Percentiles rank a stretch among this genome's conserved stretches.
These are phyloP conservation scores for Solanum dulcamara DNA, from an alignment of 257 asterid genomes.

Conservation along the genomic window DNA sequence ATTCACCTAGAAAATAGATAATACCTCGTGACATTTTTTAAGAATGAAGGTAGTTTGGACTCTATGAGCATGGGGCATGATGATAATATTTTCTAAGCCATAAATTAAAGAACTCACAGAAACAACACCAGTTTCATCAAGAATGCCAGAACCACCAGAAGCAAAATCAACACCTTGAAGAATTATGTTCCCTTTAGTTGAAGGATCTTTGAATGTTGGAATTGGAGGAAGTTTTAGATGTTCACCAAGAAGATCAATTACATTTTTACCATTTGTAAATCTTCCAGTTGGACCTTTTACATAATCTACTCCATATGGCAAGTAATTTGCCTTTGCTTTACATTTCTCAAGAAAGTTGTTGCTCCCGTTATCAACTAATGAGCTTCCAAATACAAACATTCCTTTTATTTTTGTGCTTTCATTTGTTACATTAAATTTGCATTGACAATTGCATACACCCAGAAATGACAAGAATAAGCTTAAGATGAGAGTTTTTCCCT, in stretches of 20 bases:
- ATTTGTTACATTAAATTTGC: not conserved
- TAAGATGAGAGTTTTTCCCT: not conserved
- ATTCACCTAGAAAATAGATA: no score
- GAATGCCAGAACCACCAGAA: conserved; percentile 80
- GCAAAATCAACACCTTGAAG: conserved; percentile 59
- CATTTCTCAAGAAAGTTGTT: conserved; percentile 47
- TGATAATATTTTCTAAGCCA: not conserved
- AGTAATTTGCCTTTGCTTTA: conserved; percentile 42
- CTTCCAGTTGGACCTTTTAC: conserved; percentile 42
- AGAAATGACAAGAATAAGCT: not conserved
- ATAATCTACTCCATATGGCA: conserved; percentile 66
- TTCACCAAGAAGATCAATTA: conserved; percentile 44
- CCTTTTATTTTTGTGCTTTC: conserved; percentile 23
- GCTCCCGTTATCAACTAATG: conserved; percentile 76
- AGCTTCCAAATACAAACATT: conserved; percentile 82
- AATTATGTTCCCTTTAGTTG: conserved; percentile 40
- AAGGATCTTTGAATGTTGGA: conserved; percentile 57
- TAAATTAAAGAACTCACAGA: conserved; percentile 29
- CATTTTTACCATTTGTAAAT: conserved; percentile 59
- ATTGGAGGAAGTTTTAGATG: conserved; percentile 27
- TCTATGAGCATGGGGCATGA: not conserved
- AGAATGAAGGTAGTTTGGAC: no score
- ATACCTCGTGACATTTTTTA: not conserved
- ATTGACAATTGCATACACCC: not conserved
- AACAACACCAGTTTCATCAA: conserved; percentile 52